Conservation (phyloP, 202 grass and related monocot genomes). For the Eragrostis tef region DNA sequence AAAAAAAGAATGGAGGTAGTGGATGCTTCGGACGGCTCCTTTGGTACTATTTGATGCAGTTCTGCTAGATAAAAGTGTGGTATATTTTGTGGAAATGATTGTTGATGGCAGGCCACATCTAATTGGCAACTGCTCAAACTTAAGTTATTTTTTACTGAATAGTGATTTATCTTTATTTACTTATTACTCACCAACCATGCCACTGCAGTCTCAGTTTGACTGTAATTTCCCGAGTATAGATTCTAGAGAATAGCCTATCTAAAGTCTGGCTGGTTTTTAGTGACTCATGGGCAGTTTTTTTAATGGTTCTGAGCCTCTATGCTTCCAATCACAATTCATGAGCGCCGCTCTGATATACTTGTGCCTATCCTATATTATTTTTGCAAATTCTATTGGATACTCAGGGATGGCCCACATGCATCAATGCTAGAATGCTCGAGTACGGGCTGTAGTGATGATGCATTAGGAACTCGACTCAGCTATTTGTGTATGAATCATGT, state of each 20-base stretch:
- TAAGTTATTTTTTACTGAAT: neutral
- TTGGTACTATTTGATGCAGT: neutral
- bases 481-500: neutral
- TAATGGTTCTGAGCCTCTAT: neutral
- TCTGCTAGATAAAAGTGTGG: neutral
- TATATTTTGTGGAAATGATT: neutral
- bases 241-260: neutral
- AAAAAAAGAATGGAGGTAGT: too few species aligned
- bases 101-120: neutral
- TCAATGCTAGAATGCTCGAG: neutral
- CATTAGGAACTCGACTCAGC: neutral
- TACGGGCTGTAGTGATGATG: neutral
- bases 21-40: neutral
- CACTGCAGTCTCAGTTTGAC: neutral
- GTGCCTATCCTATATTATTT: neutral
- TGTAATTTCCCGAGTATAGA: neutral
- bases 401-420: neutral
- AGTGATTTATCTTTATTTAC: neutral
- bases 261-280: neutral
- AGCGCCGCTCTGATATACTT: neutral
- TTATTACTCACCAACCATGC: neutral
- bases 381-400: neutral
- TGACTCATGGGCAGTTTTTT: neutral
- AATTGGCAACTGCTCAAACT: neutral
- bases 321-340: neutral